Evolutionary conservation across 2,329 filamentous ascomycete species (phyloP).

Genomic region (Nothomitra cinnamomea): DNA sequence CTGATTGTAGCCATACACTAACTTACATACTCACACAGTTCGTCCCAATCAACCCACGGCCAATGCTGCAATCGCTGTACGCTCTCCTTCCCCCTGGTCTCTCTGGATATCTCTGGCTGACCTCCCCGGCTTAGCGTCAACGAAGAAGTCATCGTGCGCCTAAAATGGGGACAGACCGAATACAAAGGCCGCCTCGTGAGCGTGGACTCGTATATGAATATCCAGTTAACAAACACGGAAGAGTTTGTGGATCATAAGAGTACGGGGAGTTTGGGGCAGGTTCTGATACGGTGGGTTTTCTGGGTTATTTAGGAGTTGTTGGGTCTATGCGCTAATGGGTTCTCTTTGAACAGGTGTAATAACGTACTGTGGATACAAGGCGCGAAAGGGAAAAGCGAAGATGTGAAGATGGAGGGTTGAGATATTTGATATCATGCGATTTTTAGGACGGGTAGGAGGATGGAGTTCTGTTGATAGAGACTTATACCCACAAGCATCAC

Average conservation of each 20-base stretch:
- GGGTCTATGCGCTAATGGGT: neutral
- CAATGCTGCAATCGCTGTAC: slow-evolving; percentile 84
- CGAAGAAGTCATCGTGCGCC: slow-evolving; percentile 74
- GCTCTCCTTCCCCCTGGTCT: slow-evolving; percentile 2
- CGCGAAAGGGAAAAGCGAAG: slow-evolving; percentile 6
- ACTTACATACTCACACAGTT: slow-evolving; percentile 34
- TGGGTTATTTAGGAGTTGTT: neutral
- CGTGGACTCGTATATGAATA: slow-evolving; percentile 98
- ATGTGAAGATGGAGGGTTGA: slow-evolving; percentile 6
- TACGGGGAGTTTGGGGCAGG: slow-evolving; percentile 71
- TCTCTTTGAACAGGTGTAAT: slow-evolving; percentile 6
- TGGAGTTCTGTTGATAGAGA: too few species aligned
- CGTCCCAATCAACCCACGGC: slow-evolving; percentile 89
- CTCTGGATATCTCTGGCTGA: neutral
- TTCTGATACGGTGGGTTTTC: slow-evolving; percentile 61
- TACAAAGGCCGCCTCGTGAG: slow-evolving; percentile 89
- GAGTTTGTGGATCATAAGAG: slow-evolving; percentile 83
- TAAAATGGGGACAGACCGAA: slow-evolving; percentile 97
- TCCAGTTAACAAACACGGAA: slow-evolving; percentile 78
- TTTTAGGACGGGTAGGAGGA: neutral
- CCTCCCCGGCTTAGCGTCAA: slow-evolving; percentile 47
- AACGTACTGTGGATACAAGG: slow-evolving; percentile 9
- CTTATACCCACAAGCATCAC: too few species aligned
- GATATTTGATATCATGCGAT: neutral
- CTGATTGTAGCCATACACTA: too few species aligned